Evolutionary conservation across 1,139 yeast species (phyloP).

Genomic region (Taphrina populina): DNA sequence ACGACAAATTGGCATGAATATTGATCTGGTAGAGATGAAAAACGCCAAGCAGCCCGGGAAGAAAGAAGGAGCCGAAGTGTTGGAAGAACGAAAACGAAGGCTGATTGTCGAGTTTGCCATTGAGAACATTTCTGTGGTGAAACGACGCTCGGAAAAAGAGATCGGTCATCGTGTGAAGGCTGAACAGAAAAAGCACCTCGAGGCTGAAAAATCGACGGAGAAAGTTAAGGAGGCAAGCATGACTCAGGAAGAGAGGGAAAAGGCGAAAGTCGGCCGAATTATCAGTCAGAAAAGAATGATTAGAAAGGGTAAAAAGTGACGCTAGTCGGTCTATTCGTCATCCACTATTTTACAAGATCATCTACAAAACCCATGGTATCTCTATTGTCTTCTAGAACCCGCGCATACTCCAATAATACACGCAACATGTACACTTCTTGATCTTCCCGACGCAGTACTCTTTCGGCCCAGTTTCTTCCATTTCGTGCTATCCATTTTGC

Average conservation of each 20-base stretch:
- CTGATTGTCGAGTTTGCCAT: conserved; percentile 93
- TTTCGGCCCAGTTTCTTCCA: conserved; percentile 36
- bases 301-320: conserved; percentile 10
- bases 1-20: conserved; percentile 65
- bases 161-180: conserved; percentile 51
- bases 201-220: conserved; percentile 11
- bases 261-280: conserved; percentile 34
- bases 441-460: conserved; percentile 38
- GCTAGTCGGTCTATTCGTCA: not conserved
- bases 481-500: conserved; percentile 38
- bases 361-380: conserved; percentile 37
- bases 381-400: conserved; percentile 40
- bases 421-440: conserved; percentile 39
- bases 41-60: conserved; percentile 53
- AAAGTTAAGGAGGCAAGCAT: conserved; percentile 34
- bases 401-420: conserved; percentile 39
- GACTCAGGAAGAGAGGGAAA: conserved; percentile 30
- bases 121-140: conserved; percentile 89
- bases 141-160: conserved; percentile 77
- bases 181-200: conserved; percentile 3
- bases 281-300: conserved; percentile 33
- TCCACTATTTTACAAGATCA: not conserved
- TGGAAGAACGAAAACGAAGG: conserved; percentile 57
- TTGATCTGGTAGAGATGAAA: conserved; percentile 61
- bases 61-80: conserved; percentile 41